Evolutionary conservation across 331 rosid species (phyloP), one percentile per base, ranked within the genome.

Genomic region (Erythrophleum ivorense): DNA sequence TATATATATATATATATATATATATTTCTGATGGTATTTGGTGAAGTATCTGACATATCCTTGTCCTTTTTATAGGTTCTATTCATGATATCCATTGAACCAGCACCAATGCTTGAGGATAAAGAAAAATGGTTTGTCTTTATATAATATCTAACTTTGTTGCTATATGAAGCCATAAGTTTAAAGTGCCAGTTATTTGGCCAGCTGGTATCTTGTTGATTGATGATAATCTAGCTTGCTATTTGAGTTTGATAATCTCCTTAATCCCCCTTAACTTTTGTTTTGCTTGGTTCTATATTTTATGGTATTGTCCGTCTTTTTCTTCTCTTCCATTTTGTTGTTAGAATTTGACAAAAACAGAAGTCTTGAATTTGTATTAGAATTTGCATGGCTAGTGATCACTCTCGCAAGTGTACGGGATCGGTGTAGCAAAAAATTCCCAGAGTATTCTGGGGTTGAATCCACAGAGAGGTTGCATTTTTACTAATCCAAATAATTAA

Each of bases 81-180:
- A 74, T 96, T 96, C 92, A 96, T 96, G 99, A 96, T 96, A 88
- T 93, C 98, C 84, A 92, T 92, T 29, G 99, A 96, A 87, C 98
- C 99, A 77, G 98, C 99, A 78, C 99, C 99, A 10, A 96, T 96
- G 99, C 99, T 96, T 52, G 99, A 96, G 90, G 99, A 96, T 85
- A 96, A 96, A 90, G 99, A 96, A 87, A 93, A 93, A 87, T 96
- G 99, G 99, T 96, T 81, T 18, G 90, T 83, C 79, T 90, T 76
- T 66, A 50, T 81, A 71, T 53, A 71, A 36, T 74, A 33, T 85
- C 53, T n/a, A 53, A 69, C 49, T 46, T 60, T 18, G 79, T 73
- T 55, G 66, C 77, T 83, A 34, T 55, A 19, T 59, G n/a, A 75
- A 52, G 69, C 54, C 53, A 15, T 83, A 55, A 60, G 77, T 49